Percentiles rank a stretch among this genome's conserved stretches.
These are phyloP conservation scores for Hypoxylon rubiginosum DNA, from an alignment of 2,329 filamentous ascomycete species.

Conservation along the genomic window DNA sequence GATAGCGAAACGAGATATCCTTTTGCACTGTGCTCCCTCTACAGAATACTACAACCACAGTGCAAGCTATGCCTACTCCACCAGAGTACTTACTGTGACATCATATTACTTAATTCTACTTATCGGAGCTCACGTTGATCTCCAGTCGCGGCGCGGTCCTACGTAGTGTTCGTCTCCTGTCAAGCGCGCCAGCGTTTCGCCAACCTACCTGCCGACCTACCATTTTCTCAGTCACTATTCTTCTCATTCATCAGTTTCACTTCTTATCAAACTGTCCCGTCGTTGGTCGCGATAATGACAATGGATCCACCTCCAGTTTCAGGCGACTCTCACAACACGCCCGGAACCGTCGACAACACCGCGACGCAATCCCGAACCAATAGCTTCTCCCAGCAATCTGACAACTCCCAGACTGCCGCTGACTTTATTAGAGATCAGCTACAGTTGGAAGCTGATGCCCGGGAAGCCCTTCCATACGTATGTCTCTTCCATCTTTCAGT, in stretches of 20 bases:
- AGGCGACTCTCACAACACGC: slow-evolving; percentile 44
- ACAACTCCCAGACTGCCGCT: slow-evolving; percentile 78
- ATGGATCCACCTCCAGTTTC: slow-evolving; percentile 56
- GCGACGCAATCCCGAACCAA: slow-evolving; percentile 60
- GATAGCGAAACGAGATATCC: too few species aligned
- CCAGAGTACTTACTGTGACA: slow-evolving; percentile 30
- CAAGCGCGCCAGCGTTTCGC: slow-evolving; percentile 2
- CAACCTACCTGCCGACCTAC: not conserved
- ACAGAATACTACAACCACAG: not conserved
- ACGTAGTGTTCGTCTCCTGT: not conserved
- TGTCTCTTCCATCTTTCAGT: slow-evolving; percentile 48
- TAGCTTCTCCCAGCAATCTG: slow-evolving; percentile 70
- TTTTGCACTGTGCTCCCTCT: not conserved
- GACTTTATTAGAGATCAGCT: slow-evolving; percentile 92
- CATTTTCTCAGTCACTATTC: not conserved
- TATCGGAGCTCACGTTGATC: not conserved
- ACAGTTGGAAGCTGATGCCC: slow-evolving; percentile 92
- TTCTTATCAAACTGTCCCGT: not conserved
- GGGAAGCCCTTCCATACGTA: slow-evolving; percentile 94
- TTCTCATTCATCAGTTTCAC: slow-evolving; percentile 2
- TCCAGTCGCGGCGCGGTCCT: slow-evolving; percentile 21
- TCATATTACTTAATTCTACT: slow-evolving; percentile 25
- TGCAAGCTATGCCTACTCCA: slow-evolving; percentile 6
- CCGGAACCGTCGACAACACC: slow-evolving; percentile 35
- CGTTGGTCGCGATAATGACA: slow-evolving; percentile 2